Base-by-base conservation (phyloP, 257 asterid species). In the Cinchona pubescens region DNA sequence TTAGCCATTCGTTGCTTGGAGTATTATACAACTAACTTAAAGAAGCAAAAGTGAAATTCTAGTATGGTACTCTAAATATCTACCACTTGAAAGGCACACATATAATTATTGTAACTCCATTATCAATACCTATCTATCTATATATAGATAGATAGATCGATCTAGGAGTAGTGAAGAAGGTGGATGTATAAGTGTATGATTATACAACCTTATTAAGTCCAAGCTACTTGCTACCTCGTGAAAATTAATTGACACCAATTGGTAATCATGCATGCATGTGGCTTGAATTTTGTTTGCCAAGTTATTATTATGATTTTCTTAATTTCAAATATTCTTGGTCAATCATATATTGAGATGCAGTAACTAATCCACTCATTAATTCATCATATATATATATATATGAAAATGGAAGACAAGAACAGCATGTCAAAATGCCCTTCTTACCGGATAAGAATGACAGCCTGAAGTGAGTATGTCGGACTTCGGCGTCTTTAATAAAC, bases 161-260 rank as follows among this genome's bases (percentile, higher is more conserved):
- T 8, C 38, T 1, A 4, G 6, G 72, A 51, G 84, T 82, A 25
- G 64, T 51, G 56, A 23, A 77, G 69, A 86, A 84, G 82, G 60
- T 69, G 73, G 2, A 82, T 78, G 71, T n/a, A n/a, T n/a, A n/a
- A n/a, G n/a, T n/a, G 15, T 7, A 55, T 21, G 9, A 16, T 49
- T 49, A 12, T 9, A 1, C 13, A 49, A 5, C 7, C 5, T 21
- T 49, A 49, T 6, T 21, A 16, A 49, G 58, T 4, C 0, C 58
- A n/a, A n/a, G n/a, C n/a, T 4, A 7, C 7, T 53, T 53, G 23
- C 3, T 21, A 53, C 13, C 29, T 53, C 60, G 8, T 21, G 60
- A 23, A n/a, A n/a, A n/a, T n/a, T 25, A 53, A 13, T 53, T 21
- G 60, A 53, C 74, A 21, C 14, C 10, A 21, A 30, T 27, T 10